Percentiles rank a stretch among this genome's conserved stretches.
Evolutionary conservation across 2,329 filamentous ascomycete species (phyloP).

Genomic region (Fusarium neocosmosporiellum): DNA sequence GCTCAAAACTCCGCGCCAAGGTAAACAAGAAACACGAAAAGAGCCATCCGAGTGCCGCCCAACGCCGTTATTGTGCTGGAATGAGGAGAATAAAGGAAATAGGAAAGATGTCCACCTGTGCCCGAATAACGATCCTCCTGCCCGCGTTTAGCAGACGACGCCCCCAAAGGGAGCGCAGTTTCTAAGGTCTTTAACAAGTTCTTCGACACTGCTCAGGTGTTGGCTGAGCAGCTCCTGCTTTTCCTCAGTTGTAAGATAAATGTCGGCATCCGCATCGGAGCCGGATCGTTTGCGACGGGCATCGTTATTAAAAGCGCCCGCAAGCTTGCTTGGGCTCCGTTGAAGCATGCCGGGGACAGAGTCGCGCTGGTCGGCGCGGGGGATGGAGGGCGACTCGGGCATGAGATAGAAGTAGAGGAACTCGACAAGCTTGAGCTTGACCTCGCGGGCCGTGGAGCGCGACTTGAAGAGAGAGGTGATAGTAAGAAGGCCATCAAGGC

Average conservation of each 20-base stretch:
- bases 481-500: slow-evolving; percentile 89
- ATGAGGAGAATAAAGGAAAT: slow-evolving; percentile 6
- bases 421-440: slow-evolving; percentile 96
- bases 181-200: slow-evolving; percentile 84
- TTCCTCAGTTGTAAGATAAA: slow-evolving; percentile 73
- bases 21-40: slow-evolving; percentile 18
- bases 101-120: background rate
- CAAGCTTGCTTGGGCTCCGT: slow-evolving; percentile 76
- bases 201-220: slow-evolving; percentile 85
- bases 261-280: slow-evolving; percentile 54
- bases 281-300: slow-evolving; percentile 48
- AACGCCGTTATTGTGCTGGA: slow-evolving; percentile 25
- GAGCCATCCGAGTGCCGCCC: slow-evolving; percentile 23
- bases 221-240: slow-evolving; percentile 83
- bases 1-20: slow-evolving; percentile 41
- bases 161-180: slow-evolving; percentile 81
- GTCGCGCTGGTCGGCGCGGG: slow-evolving; percentile 58
- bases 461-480: slow-evolving; percentile 95
- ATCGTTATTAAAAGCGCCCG: slow-evolving; percentile 62
- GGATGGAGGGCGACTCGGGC: slow-evolving; percentile 79
- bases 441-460: slow-evolving; percentile 83
- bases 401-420: slow-evolving; percentile 99
- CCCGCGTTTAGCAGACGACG: slow-evolving; percentile 56
- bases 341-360: slow-evolving; percentile 67
- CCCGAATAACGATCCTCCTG: background rate